phyloP scores from a whole-genome alignment of 352 stramenopile genomes.

The Aphanomyces astaci region DNA sequence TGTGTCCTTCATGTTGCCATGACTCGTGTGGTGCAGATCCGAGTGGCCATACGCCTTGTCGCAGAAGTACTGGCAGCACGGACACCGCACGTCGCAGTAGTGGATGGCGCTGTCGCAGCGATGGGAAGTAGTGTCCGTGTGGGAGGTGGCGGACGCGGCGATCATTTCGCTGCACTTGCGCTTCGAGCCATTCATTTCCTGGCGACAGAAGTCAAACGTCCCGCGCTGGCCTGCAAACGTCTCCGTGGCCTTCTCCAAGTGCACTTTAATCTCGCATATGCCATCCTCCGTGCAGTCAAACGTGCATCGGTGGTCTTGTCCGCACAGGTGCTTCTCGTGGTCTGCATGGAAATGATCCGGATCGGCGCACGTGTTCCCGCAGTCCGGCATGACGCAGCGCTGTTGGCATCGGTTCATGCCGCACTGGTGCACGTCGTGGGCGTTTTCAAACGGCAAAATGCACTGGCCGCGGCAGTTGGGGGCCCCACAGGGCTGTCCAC shows the following conservation, averaged over 20 bases:
- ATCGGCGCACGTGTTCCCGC: conserved; percentile 36
- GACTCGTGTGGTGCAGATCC: conserved; percentile 48
- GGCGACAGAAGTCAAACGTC: conserved; percentile 59
- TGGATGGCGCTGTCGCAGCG: conserved; percentile 42
- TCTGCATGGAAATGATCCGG: conserved; percentile 66
- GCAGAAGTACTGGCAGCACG: conserved; percentile 73
- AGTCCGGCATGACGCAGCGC: conserved; percentile 53
- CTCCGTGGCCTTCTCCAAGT: conserved; percentile 59
- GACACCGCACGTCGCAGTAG: conserved; percentile 61
- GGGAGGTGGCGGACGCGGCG: conserved; percentile 35
- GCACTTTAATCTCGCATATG: conserved; percentile 62
- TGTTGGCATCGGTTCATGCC: conserved; percentile 48
- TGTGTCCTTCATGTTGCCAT: conserved; percentile 78
- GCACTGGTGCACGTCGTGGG: conserved; percentile 55
- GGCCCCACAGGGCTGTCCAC: conserved; percentile 42
- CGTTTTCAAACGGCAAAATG: conserved; percentile 41
- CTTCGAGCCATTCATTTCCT: conserved; percentile 72
- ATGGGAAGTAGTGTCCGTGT: conserved; percentile 38
- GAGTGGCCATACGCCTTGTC: conserved; percentile 47
- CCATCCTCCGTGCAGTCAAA: conserved; percentile 45
- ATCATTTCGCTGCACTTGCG: conserved; percentile 51
- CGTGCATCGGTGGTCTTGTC: conserved; percentile 44
- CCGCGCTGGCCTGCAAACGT: conserved; percentile 48
- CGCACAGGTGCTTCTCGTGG: conserved; percentile 59
- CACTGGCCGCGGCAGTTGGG: conserved; percentile 38